Percentiles rank a stretch among this genome's conserved stretches.
Evolutionary conservation across 2,329 filamentous ascomycete species (phyloP).

Genomic region (Monosporascus sp.): DNA sequence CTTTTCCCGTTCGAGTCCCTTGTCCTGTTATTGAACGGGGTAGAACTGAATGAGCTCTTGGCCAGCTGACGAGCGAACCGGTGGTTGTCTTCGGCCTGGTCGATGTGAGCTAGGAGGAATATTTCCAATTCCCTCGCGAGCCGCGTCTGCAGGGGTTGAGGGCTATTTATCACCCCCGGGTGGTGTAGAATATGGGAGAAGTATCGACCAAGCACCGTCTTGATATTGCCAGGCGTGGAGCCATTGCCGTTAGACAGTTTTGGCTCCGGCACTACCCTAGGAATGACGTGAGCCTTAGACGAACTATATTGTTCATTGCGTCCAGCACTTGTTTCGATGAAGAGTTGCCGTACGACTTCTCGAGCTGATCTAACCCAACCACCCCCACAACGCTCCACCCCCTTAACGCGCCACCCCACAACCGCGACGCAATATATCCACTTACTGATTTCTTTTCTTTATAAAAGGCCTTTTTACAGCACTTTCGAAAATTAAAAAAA

Average conservation of each 20-base stretch:
- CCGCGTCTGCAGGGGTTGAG: not conserved
- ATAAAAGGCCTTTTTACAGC: too few species aligned
- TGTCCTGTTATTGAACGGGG: too few species aligned
- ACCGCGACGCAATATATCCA: too few species aligned
- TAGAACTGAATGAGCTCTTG: not conserved
- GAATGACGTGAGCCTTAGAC: too few species aligned
- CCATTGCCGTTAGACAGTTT: not conserved
- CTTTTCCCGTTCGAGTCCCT: too few species aligned
- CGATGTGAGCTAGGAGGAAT: constrained; percentile 3
- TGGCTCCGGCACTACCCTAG: too few species aligned
- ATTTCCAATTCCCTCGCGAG: constrained; percentile 2
- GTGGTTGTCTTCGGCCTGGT: constrained; percentile 2
- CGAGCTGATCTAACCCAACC: not conserved
- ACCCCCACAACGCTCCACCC: too few species aligned
- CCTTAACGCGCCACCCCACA: too few species aligned
- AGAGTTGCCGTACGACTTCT: not conserved
- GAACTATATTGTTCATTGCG: not conserved
- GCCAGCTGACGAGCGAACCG: not conserved
- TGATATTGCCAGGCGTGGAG: not conserved
- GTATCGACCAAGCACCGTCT: not conserved
- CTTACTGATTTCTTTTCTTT: too few species aligned
- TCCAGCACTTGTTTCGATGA: not conserved
- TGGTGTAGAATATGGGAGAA: not conserved
- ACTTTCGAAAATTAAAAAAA: too few species aligned
- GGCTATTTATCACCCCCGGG: not conserved